Evolutionary conservation across 495 filamentous ascomycete species (phyloP), one percentile per base, ranked within the genome.

Genomic region (Aspergillus nidulans): DNA sequence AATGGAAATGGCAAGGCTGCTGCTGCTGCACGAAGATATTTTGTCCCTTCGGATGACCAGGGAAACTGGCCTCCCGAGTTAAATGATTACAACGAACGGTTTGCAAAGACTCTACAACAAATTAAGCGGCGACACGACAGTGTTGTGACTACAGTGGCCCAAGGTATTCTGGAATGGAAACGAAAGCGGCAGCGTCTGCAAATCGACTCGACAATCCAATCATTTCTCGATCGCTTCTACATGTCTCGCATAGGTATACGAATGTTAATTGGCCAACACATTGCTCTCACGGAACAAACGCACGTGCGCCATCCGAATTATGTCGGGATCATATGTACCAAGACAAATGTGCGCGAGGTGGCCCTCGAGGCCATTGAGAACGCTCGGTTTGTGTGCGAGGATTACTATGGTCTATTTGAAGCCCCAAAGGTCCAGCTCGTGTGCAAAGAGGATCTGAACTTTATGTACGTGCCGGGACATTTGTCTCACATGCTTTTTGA

Each of bases 181-280:
- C 88, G 94, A 40, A 94, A 86, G 65, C 84, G 90, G 52, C 94
- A 98, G 77, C 84, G 94, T 40, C 92, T 97, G 87, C 95, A 97
- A 67, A 98, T 98, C 65, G 94, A 97, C 73, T 85, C 90, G 52
- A 94, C 90, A 50, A 96, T 98, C 47, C 94, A 98, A 67, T 83
- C 87, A 47, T 98, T 98, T 74, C 84, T 98, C 52, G 94, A 98
- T 73, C 88, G 94, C 47, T 98, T 98, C 68, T 98, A 98, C 77
- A 98, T 98, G 94, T 96, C 91, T 30, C 91, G 94, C n/a, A 98
- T 98, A 58, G 94, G 94, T 58, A 98, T 98, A 51, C 89, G 94
- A 57, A 98, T 98, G 94, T 82, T 98, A 13, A 96, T 98, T 51
- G 94, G 94, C 26, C 94, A 98, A 69, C 94, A 98, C 71, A 94